Percentiles rank a stretch among this genome's conserved stretches.
Conservation (phyloP, 306 rosid species). For the Trifolium pratense region DNA sequence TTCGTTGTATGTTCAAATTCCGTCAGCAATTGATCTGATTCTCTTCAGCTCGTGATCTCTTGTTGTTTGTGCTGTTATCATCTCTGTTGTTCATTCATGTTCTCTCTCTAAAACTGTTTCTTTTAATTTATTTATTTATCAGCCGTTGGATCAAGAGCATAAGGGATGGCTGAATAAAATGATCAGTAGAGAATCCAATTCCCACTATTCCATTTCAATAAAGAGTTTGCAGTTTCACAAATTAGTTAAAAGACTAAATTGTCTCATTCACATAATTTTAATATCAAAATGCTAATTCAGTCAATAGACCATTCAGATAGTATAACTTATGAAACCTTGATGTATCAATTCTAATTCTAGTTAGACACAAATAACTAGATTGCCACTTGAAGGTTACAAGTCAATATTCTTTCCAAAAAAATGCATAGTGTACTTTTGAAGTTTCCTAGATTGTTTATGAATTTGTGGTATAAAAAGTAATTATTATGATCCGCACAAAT, state of each 20-base stretch:
- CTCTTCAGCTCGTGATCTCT: too few species aligned
- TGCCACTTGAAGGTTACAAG: background rate
- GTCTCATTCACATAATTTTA: background rate
- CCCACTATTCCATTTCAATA: too few species aligned
- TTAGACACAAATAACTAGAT: background rate
- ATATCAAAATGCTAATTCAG: background rate
- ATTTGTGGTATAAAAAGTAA: slow-evolving; percentile 9
- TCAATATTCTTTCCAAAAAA: background rate
- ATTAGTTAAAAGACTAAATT: background rate
- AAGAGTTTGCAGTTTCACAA: background rate
- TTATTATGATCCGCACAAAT: slow-evolving; percentile 1
- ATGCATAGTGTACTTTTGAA: background rate
- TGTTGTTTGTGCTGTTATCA: too few species aligned
- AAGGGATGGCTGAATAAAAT: too few species aligned
- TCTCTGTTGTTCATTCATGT: too few species aligned
- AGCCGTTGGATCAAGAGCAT: too few species aligned
- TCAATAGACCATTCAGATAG: background rate
- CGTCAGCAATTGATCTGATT: too few species aligned
- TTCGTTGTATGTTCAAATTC: too few species aligned
- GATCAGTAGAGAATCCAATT: too few species aligned
- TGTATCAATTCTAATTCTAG: background rate
- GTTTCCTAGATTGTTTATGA: slow-evolving; percentile 9
- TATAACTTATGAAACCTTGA: background rate
- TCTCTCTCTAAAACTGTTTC: too few species aligned
- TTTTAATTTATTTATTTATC: too few species aligned